A percentile compares a stretch with the other conserved stretches of the same genome.
Evolutionary conservation across 2,329 filamentous ascomycete species (phyloP).

Genomic region (Macroventuria anomochaeta): DNA sequence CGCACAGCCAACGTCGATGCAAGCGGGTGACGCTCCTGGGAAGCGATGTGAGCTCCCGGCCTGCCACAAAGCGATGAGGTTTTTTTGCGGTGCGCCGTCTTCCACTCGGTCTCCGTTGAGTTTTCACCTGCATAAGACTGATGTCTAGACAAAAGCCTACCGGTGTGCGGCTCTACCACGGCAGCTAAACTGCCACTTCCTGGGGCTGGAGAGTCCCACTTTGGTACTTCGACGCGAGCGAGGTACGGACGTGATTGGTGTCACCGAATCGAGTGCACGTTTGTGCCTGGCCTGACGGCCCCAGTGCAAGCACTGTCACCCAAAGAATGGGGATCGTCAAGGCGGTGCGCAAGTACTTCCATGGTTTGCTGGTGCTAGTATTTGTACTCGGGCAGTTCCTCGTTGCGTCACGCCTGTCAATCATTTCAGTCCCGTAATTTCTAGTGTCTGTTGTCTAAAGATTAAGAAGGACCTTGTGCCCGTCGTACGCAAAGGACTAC

Average conservation of each 20-base stretch:
- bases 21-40: constrained; percentile 4
- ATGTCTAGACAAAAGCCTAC: constrained; percentile 8
- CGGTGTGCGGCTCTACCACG: constrained; percentile 10
- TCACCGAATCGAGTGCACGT: constrained; percentile 25
- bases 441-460: constrained; percentile 13
- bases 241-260: constrained; percentile 34
- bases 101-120: constrained; percentile 16
- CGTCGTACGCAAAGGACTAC: constrained; percentile 6
- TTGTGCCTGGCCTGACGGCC: constrained; percentile 28
- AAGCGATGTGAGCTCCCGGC: background rate
- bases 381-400: constrained; percentile 34
- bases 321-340: constrained; percentile 30
- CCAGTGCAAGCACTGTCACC: constrained; percentile 31
- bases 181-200: constrained; percentile 6
- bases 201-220: constrained; percentile 18
- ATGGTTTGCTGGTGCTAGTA: constrained; percentile 21
- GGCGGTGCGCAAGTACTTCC: constrained; percentile 22
- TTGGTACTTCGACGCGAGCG: constrained; percentile 23
- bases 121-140: constrained; percentile 25
- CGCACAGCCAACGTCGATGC: constrained; percentile 18
- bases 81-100: constrained; percentile 1
- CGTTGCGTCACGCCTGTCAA: constrained; percentile 30
- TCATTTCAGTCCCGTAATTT: constrained; percentile 20
- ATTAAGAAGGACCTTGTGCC: constrained; percentile 17
- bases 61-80: background rate